phyloP scores from a whole-genome alignment of 164 flowering plant species.

The Annona squamosa region DNA sequence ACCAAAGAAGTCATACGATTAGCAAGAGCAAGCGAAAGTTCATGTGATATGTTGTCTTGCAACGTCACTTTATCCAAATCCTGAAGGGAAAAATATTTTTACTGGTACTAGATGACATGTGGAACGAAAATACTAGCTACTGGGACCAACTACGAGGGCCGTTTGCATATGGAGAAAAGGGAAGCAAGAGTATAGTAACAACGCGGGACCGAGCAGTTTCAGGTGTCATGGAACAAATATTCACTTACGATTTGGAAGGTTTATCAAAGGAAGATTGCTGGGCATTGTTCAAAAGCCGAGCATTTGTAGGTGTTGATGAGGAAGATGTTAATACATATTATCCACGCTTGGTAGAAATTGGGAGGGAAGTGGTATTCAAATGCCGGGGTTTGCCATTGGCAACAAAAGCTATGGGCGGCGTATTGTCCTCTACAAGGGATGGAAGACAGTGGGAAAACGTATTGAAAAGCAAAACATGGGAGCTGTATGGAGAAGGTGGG shows the following conservation, averaged over 20 bases:
- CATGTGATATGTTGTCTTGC: neutral
- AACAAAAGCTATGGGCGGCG: slow-evolving; percentile 11
- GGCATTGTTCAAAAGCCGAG: neutral
- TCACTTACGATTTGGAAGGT: neutral
- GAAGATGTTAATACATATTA: neutral
- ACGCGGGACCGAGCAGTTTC: neutral
- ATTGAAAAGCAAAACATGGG: neutral
- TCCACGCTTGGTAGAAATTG: slow-evolving; percentile 5
- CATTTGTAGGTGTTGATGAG: neutral
- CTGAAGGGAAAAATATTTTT: neutral
- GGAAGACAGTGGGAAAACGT: slow-evolving; percentile 1
- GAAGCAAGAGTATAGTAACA: neutral
- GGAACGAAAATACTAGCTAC: neutral
- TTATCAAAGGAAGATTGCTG: neutral
- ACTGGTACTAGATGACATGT: neutral
- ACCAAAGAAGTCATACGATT: neutral
- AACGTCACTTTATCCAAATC: neutral
- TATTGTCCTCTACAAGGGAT: slow-evolving; percentile 2
- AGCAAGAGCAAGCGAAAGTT: neutral
- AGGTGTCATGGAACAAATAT: neutral
- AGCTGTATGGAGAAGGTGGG: too few species aligned
- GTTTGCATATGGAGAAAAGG: neutral
- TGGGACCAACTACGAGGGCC: neutral
- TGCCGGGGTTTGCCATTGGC: slow-evolving; percentile 17
- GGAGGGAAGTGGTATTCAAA: slow-evolving; percentile 9